phyloP scores from a whole-genome alignment of 345 rosid species.

The Pugionium cornutum region DNA sequence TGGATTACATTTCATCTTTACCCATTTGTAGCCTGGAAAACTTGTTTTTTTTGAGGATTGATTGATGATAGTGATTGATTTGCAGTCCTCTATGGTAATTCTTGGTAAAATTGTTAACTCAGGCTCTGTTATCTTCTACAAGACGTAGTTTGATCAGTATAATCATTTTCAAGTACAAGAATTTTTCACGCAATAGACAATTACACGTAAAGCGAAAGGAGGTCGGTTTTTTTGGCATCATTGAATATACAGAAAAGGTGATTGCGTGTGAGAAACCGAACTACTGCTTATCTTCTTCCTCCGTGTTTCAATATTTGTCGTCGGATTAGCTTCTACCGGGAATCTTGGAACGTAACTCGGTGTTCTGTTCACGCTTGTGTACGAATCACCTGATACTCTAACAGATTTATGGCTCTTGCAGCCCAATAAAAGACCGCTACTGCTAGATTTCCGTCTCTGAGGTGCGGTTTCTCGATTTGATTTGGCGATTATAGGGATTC shows the following conservation, averaged over 20 bases:
- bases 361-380: slow-evolving; percentile 44
- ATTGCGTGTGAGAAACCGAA: slow-evolving; percentile 43
- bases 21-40: slow-evolving; percentile 8
- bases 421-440: slow-evolving; percentile 53
- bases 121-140: background rate
- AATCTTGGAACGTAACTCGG: slow-evolving; percentile 45
- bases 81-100: slow-evolving; percentile 1
- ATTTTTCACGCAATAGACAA: slow-evolving; percentile 16
- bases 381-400: slow-evolving; percentile 57
- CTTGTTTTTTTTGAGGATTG: background rate
- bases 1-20: slow-evolving; percentile 30
- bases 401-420: slow-evolving; percentile 78
- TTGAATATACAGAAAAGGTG: slow-evolving; percentile 47
- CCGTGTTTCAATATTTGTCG: slow-evolving; percentile 41
- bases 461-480: slow-evolving; percentile 26
- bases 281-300: slow-evolving; percentile 40
- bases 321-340: slow-evolving; percentile 46
- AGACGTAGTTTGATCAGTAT: background rate
- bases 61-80: slow-evolving; percentile 9
- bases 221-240: slow-evolving; percentile 22
- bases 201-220: slow-evolving; percentile 26
- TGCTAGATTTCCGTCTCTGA: slow-evolving; percentile 44
- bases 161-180: background rate
- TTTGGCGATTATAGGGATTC: slow-evolving; percentile 25
- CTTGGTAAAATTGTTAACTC: background rate